Evolutionary conservation across 345 rosid genomes (phyloP).

Genomic region (Salix brachista): DNA sequence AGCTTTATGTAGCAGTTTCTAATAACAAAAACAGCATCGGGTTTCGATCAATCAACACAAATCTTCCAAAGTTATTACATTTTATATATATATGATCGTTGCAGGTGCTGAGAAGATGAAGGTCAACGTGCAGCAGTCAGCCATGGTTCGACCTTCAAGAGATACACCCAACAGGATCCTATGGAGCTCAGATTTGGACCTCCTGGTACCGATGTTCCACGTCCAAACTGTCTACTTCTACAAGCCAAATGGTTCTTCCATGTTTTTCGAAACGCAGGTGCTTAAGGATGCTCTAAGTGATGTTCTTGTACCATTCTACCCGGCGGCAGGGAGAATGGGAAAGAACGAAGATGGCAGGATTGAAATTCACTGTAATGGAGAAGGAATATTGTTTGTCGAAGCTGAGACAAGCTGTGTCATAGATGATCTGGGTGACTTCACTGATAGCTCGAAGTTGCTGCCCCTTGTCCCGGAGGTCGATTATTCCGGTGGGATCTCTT

Average conservation of each 20-base stretch:
- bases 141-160: constrained; percentile 15
- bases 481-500: constrained; percentile 11
- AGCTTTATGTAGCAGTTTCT: too few species aligned
- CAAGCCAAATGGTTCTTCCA: constrained; percentile 11
- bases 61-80: too few species aligned
- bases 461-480: constrained; percentile 24
- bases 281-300: constrained; percentile 26
- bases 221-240: constrained; percentile 12
- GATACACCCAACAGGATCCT: constrained; percentile 16
- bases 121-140: constrained; percentile 3
- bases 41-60: too few species aligned
- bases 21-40: too few species aligned
- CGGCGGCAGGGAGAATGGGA: constrained; percentile 33
- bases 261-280: constrained; percentile 8
- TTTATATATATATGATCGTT: too few species aligned
- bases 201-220: neutral
- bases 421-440: constrained; percentile 23
- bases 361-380: constrained; percentile 30
- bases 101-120: neutral
- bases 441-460: neutral
- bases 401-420: constrained; percentile 24
- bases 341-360: constrained; percentile 22
- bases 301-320: constrained; percentile 33
- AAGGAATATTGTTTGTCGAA: constrained; percentile 27
- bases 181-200: constrained; percentile 28